Base-by-base conservation (phyloP, 805 yeast species). In the Metschnikowia noctiluminum region DNA sequence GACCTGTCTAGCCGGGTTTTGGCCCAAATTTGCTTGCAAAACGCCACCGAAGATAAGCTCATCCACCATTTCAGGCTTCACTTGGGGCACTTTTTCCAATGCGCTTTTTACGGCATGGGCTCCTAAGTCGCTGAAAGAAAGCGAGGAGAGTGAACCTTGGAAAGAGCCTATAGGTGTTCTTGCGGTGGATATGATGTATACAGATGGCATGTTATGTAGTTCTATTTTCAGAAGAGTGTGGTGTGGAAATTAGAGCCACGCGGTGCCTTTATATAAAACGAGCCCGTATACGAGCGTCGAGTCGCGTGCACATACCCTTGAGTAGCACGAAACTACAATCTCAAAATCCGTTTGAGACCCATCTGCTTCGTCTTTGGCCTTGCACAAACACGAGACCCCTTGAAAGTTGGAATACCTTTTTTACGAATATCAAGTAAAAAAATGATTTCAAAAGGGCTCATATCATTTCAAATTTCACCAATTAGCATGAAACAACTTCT, bases 1-100 rank as follows among this genome's bases (percentile, higher is more conserved):
- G 49, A 92, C 98, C 74, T 92, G 99, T 73, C 98, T 85, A 34
- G 99, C 99, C 39, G 99, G 98, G 50, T 92, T 90, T 74, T 92
- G 99, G 54, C 99, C 98, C 52, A 88, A 84, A 62, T 89, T 89
- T 55, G 97, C 98, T 63, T 87, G 88, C 62, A 89, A 71, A 43
- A 90, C 99, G 62, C 89, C 87, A 62, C 99, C 99, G 66, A 90
- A 90, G 62, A 87, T 79, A 64, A 92, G 83, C 70, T 92, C 98
- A 56, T 91, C 96, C 48, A 88, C 94, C 55, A 79, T 83, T 38
- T 78, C 77, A 42, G 95, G 82, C 59, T 85, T 77, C 70, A 91
- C 78, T 66, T 83, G 80, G 48, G 96, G 96, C 39, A 87, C 91
- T 62, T 87, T 85, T 48, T 74, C 89, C 54, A 91, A 71, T 11